Percentiles rank a stretch among this genome's conserved stretches.
Evolutionary conservation across 108 stramenopile genomes (phyloP).

Genomic region (Pseudonitzschia multiseries): DNA sequence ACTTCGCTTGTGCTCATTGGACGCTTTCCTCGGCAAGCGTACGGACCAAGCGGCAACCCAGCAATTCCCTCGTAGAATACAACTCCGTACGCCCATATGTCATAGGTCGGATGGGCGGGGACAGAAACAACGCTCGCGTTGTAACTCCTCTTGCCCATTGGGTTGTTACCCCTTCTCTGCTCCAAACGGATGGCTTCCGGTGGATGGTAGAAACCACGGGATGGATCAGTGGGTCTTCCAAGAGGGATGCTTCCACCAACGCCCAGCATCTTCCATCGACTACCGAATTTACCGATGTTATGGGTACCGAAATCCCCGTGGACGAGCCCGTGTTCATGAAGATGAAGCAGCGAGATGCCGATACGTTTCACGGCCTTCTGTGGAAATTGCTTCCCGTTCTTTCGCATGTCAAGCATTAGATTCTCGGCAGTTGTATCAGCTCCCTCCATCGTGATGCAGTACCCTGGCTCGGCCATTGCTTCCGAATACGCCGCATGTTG

Average conservation of each 20-base stretch:
- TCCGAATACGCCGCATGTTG: conserved; percentile 89
- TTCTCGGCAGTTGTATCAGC: conserved; percentile 90
- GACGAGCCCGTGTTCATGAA: conserved; percentile 86
- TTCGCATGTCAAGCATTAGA: conserved; percentile 84
- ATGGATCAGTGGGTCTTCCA: conserved; percentile 72
- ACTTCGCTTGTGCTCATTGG: conserved; percentile 71
- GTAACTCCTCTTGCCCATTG: conserved; percentile 55
- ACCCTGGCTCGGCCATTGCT: conserved; percentile 89
- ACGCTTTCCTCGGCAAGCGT: conserved; percentile 82
- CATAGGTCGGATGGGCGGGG: conserved; percentile 65
- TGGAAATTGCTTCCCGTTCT: conserved; percentile 74
- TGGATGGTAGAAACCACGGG: conserved; percentile 85
- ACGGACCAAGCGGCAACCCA: conserved; percentile 72
- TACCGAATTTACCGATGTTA: conserved; percentile 87
- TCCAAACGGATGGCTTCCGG: conserved; percentile 79
- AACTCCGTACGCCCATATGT: conserved; percentile 86
- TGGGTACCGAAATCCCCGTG: conserved; percentile 91
- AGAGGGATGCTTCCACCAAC: conserved; percentile 81
- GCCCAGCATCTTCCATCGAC: conserved; percentile 81
- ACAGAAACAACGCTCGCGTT: conserved; percentile 68
- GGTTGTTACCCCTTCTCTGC: conserved; percentile 48
- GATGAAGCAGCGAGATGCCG: conserved; percentile 80
- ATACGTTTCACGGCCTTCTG: conserved; percentile 81
- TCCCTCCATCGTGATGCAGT: conserved; percentile 91
- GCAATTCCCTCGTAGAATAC: conserved; percentile 81